A percentile compares a stretch with the other conserved stretches of the same genome.
These are phyloP conservation scores for Durio zibethinus DNA, from an alignment of 345 rosid genomes.

Conservation along the genomic window DNA sequence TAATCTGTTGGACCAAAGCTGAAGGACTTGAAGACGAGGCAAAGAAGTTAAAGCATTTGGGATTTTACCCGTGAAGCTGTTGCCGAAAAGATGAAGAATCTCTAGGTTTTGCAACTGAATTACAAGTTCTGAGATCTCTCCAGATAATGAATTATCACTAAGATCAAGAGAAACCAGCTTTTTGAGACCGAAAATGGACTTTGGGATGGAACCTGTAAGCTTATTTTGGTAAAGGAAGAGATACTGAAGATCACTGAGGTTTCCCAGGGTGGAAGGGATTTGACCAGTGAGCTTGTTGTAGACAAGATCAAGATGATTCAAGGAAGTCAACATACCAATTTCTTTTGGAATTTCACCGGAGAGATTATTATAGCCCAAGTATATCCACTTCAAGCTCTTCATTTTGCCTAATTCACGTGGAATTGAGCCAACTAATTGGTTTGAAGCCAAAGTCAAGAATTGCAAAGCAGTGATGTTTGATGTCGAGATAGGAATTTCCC, in stretches of 20 bases:
- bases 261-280: constrained; percentile 63
- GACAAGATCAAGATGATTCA: constrained; percentile 82
- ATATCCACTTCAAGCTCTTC: constrained; percentile 70
- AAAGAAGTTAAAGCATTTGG: constrained; percentile 55
- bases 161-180: constrained; percentile 71
- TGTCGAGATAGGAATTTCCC: constrained; percentile 50
- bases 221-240: constrained; percentile 79
- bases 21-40: constrained; percentile 78
- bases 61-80: constrained; percentile 60
- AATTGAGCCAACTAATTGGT: constrained; percentile 61
- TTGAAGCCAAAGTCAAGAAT: constrained; percentile 73
- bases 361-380: constrained; percentile 84
- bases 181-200: constrained; percentile 46
- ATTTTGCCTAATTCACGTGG: constrained; percentile 48
- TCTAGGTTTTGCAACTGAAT: constrained; percentile 54
- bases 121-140: constrained; percentile 65
- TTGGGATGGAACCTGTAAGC: constrained; percentile 59
- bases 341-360: constrained; percentile 70
- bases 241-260: constrained; percentile 52
- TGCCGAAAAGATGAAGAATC: constrained; percentile 85
- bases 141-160: constrained; percentile 67
- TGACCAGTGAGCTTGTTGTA: constrained; percentile 76
- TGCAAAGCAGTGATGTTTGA: constrained; percentile 48
- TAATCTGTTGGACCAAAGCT: constrained; percentile 76
- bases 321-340: constrained; percentile 47